phyloP scores from a whole-genome alignment of 2,329 filamentous ascomycete species.

The Kalaharituber pfeilii region DNA sequence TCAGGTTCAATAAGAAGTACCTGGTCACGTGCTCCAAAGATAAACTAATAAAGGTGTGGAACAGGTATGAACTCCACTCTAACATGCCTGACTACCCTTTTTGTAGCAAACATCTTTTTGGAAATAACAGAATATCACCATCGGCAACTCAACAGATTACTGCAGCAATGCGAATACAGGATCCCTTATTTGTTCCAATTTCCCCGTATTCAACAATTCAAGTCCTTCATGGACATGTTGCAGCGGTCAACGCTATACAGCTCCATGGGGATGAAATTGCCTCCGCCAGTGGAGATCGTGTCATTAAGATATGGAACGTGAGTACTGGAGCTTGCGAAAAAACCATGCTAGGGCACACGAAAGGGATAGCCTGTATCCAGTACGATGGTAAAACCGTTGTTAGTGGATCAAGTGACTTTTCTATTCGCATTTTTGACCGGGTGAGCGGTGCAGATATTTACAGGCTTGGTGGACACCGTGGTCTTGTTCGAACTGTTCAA shows the following conservation, averaged over 20 bases:
- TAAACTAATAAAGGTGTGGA: constrained; percentile 93
- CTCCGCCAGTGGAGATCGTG: constrained; percentile 82
- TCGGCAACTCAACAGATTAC: constrained; percentile 25
- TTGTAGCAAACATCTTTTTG: constrained; percentile 17
- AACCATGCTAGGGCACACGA: constrained; percentile 71
- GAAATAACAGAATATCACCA: constrained; percentile 3
- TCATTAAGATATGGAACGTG: constrained; percentile 91
- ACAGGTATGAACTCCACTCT: constrained; percentile 48
- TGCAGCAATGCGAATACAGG: constrained; percentile 28
- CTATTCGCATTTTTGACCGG: constrained; percentile 86
- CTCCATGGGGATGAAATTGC: constrained; percentile 73
- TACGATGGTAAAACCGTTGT: constrained; percentile 88
- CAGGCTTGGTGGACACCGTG: constrained; percentile 61
- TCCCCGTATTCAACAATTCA: constrained; percentile 56
- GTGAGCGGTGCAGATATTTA: constrained; percentile 75
- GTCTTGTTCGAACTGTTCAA: constrained; percentile 84
- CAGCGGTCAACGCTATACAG: constrained; percentile 92
- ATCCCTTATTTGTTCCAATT: constrained; percentile 19
- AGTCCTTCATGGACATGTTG: constrained; percentile 63
- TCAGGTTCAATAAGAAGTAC: constrained; percentile 79
- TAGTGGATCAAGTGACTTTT: constrained; percentile 88
- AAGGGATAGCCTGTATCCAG: constrained; percentile 94
- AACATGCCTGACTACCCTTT: constrained; percentile 40
- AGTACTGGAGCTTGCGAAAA: constrained; percentile 56
- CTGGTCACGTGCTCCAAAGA: constrained; percentile 96